These are phyloP conservation scores for Atkinsonella hypoxylon DNA, from an alignment of 2,329 filamentous ascomycete species.

Conservation along the genomic window DNA sequence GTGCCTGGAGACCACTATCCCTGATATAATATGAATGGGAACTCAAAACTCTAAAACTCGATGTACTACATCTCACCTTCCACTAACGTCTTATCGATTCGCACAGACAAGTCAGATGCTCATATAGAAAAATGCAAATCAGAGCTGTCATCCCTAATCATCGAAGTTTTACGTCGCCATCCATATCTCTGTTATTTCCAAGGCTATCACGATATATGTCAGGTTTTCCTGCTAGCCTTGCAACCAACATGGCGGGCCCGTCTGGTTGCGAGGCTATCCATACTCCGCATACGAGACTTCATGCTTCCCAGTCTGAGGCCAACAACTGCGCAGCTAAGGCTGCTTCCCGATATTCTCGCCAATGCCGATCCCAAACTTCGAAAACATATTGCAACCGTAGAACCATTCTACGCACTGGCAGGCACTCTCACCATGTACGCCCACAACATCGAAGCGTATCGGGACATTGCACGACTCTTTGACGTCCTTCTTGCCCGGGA, in stretches of 20 bases:
- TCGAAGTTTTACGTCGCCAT: conserved; percentile 64
- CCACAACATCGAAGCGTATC: conserved; percentile 85
- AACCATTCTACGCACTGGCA: conserved; percentile 88
- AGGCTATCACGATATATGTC: conserved; percentile 96
- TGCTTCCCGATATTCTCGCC: conserved; percentile 72
- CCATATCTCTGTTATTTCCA: conserved; percentile 92
- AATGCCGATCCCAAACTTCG: conserved; percentile 60
- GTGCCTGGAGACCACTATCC: background rate
- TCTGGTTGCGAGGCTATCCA: conserved; percentile 68
- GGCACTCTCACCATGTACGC: conserved; percentile 93
- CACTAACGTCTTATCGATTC: background rate
- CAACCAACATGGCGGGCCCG: conserved; percentile 46
- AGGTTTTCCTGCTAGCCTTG: conserved; percentile 84
- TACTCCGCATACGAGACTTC: conserved; percentile 88
- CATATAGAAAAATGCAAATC: conserved; percentile 60
- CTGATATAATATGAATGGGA: background rate
- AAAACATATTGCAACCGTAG: conserved; percentile 60
- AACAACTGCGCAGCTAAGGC: conserved; percentile 70
- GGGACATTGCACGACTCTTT: conserved; percentile 80
- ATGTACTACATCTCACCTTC: background rate
- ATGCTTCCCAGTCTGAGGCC: conserved; percentile 84
- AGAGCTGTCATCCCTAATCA: conserved; percentile 71
- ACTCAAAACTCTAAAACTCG: background rate
- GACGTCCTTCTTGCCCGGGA: conserved; percentile 82
- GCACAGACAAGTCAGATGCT: conserved; percentile 51